phyloP scores from a whole-genome alignment of 805 yeast genomes.

The Saccharomycopsis sp. region DNA sequence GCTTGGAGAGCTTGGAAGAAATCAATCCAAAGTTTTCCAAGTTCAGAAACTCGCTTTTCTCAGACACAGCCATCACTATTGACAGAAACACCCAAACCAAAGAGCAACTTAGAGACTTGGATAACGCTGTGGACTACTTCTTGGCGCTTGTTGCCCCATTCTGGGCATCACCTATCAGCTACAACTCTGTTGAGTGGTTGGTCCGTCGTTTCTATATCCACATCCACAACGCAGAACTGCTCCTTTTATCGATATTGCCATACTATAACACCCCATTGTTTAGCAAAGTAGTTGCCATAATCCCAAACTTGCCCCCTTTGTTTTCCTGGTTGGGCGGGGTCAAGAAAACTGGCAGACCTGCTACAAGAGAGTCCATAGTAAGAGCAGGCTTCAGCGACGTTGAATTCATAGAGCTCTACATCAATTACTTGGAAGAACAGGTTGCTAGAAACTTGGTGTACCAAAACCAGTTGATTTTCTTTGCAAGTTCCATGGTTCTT shows the following conservation, averaged over 20 bases:
- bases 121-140: slow-evolving; percentile 67
- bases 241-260: slow-evolving; percentile 71
- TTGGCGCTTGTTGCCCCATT: slow-evolving; percentile 42
- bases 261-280: slow-evolving; percentile 69
- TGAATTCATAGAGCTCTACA: slow-evolving; percentile 58
- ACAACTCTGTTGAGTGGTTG: slow-evolving; percentile 89
- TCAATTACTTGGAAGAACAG: slow-evolving; percentile 37
- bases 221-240: slow-evolving; percentile 63
- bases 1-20: slow-evolving; percentile 59
- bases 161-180: slow-evolving; percentile 63
- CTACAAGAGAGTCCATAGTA: slow-evolving; percentile 59
- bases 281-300: slow-evolving; percentile 62
- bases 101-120: slow-evolving; percentile 68
- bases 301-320: slow-evolving; percentile 66
- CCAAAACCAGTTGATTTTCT: slow-evolving; percentile 68
- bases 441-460: slow-evolving; percentile 49
- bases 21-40: slow-evolving; percentile 68
- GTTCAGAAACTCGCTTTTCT: slow-evolving; percentile 67
- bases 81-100: slow-evolving; percentile 78
- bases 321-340: slow-evolving; percentile 65
- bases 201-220: slow-evolving; percentile 85
- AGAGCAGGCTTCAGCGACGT: slow-evolving; percentile 61
- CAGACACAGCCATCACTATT: slow-evolving; percentile 67
- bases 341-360: slow-evolving; percentile 53
- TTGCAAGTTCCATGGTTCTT: slow-evolving; percentile 60